Evolutionary conservation across 352 stramenopile genomes (phyloP).

Genomic region (Pythium periplocum): DNA sequence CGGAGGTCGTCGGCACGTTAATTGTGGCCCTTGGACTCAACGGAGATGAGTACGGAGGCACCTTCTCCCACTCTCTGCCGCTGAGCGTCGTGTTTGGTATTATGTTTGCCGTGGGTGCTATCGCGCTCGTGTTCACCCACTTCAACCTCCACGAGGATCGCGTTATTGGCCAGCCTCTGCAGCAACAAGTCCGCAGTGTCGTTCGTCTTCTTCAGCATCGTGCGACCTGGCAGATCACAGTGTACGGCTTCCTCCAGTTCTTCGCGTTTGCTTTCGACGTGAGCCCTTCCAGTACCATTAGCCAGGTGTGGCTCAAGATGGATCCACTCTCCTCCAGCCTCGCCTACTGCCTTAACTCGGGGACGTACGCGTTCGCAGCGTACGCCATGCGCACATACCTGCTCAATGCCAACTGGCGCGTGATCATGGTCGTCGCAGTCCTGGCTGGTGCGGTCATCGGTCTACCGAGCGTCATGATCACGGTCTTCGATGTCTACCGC

Average conservation of each 20-base stretch:
- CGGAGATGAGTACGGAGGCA: conserved; percentile 40
- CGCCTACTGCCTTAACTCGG: conserved; percentile 46
- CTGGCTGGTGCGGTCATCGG: conserved; percentile 32
- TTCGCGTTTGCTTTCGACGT: conserved; percentile 55
- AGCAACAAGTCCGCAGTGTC: conserved; percentile 38
- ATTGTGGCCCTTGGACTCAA: conserved; percentile 59
- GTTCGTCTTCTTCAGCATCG: conserved; percentile 53
- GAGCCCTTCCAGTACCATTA: conserved; percentile 44
- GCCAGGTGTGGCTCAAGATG: conserved; percentile 53
- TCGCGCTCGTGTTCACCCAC: conserved; percentile 28
- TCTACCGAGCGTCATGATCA: conserved; percentile 31
- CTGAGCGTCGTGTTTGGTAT: conserved; percentile 33
- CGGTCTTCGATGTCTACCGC: conserved; percentile 55
- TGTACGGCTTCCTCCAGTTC: conserved; percentile 69
- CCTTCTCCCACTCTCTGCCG: conserved; percentile 41
- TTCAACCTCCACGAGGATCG: conserved; percentile 40
- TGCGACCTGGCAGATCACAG: conserved; percentile 66
- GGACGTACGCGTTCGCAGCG: conserved; percentile 47
- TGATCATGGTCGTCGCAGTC: conserved; percentile 43
- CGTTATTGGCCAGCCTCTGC: conserved; percentile 17
- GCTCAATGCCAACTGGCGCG: conserved; percentile 57
- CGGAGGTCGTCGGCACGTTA: conserved; percentile 47
- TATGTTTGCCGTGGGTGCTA: conserved; percentile 23
- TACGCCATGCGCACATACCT: conserved; percentile 49
- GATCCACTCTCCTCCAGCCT: conserved; percentile 61